phyloP scores from a whole-genome alignment of 305 asterid species.

The Solanum hybrid region DNA sequence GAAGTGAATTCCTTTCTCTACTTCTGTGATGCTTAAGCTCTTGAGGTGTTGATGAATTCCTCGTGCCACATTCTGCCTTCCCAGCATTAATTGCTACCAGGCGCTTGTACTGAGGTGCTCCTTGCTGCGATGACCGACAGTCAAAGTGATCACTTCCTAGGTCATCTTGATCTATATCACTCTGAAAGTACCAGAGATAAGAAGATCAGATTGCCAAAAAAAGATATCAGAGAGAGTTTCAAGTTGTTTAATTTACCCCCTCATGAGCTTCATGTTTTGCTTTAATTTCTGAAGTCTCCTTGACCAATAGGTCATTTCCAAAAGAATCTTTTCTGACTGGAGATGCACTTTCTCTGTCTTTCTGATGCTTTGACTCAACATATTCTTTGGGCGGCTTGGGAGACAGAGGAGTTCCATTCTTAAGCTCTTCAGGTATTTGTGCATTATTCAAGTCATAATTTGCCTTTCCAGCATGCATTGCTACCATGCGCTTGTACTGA shows the following conservation, averaged over 20 bases:
- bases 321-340: conserved; percentile 43
- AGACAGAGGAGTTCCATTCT: conserved; percentile 58
- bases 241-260: conserved; percentile 9
- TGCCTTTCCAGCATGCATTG: conserved; percentile 2
- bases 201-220: background rate
- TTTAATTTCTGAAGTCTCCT: conserved; percentile 18
- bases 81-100: conserved; percentile 93
- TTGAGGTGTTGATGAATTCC: conserved; percentile 54
- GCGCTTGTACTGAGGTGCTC: conserved; percentile 71
- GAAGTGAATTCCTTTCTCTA: conserved; percentile 36
- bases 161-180: conserved; percentile 46
- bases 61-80: conserved; percentile 55
- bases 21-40: conserved; percentile 26
- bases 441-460: background rate
- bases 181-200: conserved; percentile 21
- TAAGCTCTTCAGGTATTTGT: conserved; percentile 42
- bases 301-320: conserved; percentile 34
- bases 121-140: conserved; percentile 9
- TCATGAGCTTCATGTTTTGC: conserved; percentile 8
- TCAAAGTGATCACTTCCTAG: conserved; percentile 18
- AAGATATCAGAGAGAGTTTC: background rate
- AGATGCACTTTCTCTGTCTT: conserved; percentile 24
- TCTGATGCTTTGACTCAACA: conserved; percentile 32
- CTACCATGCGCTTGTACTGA: conserved; percentile 4
- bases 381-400: conserved; percentile 77